phyloP scores from a whole-genome alignment of 2,329 filamentous ascomycete species.

The Helotiales sp. region DNA sequence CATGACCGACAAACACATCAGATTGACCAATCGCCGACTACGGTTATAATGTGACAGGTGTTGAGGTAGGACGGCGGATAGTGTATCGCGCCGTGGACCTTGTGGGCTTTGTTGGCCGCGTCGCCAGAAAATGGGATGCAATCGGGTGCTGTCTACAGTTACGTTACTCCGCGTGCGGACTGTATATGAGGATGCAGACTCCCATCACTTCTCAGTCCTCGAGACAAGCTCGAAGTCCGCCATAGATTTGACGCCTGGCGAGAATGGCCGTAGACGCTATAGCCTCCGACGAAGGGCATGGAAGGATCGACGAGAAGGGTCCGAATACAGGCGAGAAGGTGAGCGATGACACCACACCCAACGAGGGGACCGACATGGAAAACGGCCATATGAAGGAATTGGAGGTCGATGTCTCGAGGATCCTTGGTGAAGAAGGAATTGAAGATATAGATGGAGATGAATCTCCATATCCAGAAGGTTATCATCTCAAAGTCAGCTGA shows the following conservation, averaged over 20 bases:
- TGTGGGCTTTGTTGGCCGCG: not conserved
- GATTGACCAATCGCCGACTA: not conserved
- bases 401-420: conserved; percentile 18
- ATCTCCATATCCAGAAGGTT: conserved; percentile 62
- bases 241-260: not conserved
- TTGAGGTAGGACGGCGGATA: not conserved
- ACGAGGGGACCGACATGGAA: not conserved
- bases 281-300: not conserved
- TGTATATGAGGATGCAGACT: not conserved
- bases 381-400: conserved; percentile 20
- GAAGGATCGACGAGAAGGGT: not conserved
- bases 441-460: conserved; percentile 21
- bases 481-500: conserved; percentile 34
- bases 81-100: not conserved
- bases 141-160: not conserved
- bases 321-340: not conserved
- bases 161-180: not conserved
- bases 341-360: not conserved
- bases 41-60: not conserved
- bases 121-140: not conserved
- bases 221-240: not conserved
- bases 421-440: conserved; percentile 15
- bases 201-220: not conserved
- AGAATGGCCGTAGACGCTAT: not conserved
- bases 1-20: not conserved